Evolutionary conservation across 208 protist genomes (phyloP).

Genomic region (Trypanosoma boissoni): DNA sequence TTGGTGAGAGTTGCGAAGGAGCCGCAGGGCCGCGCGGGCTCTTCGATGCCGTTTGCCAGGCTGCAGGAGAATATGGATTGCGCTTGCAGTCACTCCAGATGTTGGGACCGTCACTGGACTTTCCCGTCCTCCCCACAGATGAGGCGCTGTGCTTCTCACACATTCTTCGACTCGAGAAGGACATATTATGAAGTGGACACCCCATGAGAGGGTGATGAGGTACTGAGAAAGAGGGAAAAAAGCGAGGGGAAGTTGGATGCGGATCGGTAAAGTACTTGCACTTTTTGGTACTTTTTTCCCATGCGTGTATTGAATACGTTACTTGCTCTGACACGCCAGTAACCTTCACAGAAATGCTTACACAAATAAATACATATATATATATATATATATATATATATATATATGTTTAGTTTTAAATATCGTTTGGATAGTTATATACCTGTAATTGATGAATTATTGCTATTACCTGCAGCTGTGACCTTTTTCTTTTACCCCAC

Average conservation of each 20-base stretch:
- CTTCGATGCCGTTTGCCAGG: constrained; percentile 34
- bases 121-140: constrained; percentile 54
- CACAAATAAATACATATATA: too few relatives aligned
- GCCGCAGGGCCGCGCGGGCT: constrained; percentile 29
- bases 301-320: too few relatives aligned
- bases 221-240: background rate
- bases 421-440: too few relatives aligned
- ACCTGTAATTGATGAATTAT: too few relatives aligned
- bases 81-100: constrained; percentile 51
- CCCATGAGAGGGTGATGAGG: background rate
- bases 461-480: too few relatives aligned
- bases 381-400: background rate
- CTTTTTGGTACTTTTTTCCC: too few relatives aligned
- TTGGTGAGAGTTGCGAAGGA: constrained; percentile 4
- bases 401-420: background rate
- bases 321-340: too few relatives aligned
- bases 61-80: constrained; percentile 44
- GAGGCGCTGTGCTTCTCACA: constrained; percentile 59
- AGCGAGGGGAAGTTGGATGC: background rate
- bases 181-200: background rate
- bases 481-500: too few relatives aligned
- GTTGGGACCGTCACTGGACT: constrained; percentile 67
- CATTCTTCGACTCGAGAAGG: constrained; percentile 47
- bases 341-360: too few relatives aligned
- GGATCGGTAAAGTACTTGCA: too few relatives aligned